Conservation (phyloP, 1,284 basidiomycete genomes). For the Rhodofomes roseus region DNA sequence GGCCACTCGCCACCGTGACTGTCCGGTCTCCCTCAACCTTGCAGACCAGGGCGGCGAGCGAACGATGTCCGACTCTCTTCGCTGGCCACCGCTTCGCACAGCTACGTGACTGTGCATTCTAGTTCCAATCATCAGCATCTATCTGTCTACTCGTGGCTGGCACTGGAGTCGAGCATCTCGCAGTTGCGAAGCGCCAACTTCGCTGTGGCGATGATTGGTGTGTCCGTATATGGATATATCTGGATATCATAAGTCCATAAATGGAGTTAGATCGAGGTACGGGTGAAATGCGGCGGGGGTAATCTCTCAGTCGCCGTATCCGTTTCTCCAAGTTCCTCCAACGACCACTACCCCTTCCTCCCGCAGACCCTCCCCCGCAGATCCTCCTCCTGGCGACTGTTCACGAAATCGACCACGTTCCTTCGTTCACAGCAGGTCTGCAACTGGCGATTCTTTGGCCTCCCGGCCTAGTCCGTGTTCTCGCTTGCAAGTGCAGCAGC, state of each 20-base stretch:
- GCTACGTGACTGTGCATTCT: background rate
- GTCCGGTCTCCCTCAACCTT: no score
- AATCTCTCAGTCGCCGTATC: background rate
- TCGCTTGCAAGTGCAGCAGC: background rate
- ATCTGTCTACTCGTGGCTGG: no score
- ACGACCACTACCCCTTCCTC: background rate
- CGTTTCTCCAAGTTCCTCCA: background rate
- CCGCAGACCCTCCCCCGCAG: background rate
- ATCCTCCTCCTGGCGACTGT: background rate
- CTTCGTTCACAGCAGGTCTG: conserved; percentile 4
- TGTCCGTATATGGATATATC: background rate
- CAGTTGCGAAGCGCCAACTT: background rate
- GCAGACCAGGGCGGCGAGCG: no score
- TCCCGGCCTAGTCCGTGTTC: background rate
- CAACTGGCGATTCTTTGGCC: background rate
- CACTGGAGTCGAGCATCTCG: no score
- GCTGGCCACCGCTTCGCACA: background rate
- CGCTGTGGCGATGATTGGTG: background rate
- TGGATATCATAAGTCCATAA: background rate
- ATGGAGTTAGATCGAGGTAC: background rate
- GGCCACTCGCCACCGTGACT: no score
- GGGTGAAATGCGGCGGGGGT: background rate
- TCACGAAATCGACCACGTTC: conserved; percentile 10
- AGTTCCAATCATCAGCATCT: background rate
- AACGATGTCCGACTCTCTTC: no score